Evolutionary conservation across 192 early-diverging fungal species (phyloP).

Genomic region (Backusella liffmaniae): DNA sequence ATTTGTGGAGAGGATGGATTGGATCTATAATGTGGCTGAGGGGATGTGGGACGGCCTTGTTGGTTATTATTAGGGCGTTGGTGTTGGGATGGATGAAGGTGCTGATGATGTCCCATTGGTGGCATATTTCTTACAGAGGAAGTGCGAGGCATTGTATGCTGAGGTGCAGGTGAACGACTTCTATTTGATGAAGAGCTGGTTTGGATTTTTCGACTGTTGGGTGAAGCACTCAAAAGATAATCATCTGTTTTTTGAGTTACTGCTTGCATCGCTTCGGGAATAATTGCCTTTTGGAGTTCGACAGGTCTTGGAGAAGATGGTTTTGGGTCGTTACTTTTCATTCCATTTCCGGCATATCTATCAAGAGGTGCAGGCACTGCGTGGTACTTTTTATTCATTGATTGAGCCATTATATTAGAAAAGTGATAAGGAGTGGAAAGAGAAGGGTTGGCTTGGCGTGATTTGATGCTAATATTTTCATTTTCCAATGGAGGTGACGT

Average conservation of each 20-base stretch:
- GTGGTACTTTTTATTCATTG: not conserved
- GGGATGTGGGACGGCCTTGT: not conserved
- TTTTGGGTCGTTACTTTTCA: not conserved
- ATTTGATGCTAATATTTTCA: not conserved
- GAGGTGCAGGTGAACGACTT: not conserved
- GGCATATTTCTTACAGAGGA: constrained; percentile 1
- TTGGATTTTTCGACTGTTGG: constrained; percentile 1
- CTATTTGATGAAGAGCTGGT: not conserved
- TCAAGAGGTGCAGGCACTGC: not conserved
- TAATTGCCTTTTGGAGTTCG: constrained; percentile 22
- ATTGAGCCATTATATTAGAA: not conserved
- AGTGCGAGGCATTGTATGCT: constrained; percentile 13
- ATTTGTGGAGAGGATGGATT: not conserved
- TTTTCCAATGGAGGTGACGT: not conserved
- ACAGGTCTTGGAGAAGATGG: constrained; percentile 23
- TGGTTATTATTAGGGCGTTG: not conserved
- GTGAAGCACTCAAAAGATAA: constrained; percentile 9
- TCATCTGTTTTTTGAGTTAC: constrained; percentile 22
- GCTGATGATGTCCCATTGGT: not conserved
- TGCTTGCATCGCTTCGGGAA: constrained; percentile 31
- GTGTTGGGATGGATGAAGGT: not conserved
- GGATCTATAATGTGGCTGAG: not conserved
- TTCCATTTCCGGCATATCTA: not conserved
- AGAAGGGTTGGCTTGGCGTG: not conserved
- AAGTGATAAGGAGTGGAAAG: not conserved